Percentiles rank a stretch among this genome's conserved stretches.
These are phyloP conservation scores for Tympanopsis confertula DNA, from an alignment of 2,329 filamentous ascomycete genomes.

Conservation along the genomic window DNA sequence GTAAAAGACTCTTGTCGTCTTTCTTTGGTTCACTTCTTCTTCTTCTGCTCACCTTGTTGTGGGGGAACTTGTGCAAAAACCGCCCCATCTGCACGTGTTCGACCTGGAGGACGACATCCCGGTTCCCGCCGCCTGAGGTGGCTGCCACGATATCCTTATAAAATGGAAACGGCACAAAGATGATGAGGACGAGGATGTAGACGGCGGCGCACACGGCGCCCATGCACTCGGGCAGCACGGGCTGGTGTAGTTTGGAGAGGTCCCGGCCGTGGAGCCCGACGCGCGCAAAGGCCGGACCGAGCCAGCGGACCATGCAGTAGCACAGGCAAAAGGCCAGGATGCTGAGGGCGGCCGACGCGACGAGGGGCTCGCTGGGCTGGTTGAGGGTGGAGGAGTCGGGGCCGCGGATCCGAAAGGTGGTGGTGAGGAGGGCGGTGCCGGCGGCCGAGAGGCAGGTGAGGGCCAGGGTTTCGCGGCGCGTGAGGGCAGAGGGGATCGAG, in stretches of 20 bases:
- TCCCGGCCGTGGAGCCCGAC: slow-evolving; percentile 85
- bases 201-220: slow-evolving; percentile 85
- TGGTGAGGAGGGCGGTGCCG: slow-evolving; percentile 63
- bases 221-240: slow-evolving; percentile 90
- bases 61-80: slow-evolving; percentile 81
- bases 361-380: slow-evolving; percentile 53
- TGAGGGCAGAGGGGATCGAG: slow-evolving; percentile 25
- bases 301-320: slow-evolving; percentile 85
- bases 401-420: slow-evolving; percentile 60
- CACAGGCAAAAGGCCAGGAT: slow-evolving; percentile 70
- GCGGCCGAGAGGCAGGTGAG: slow-evolving; percentile 54
- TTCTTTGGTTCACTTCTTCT: no score
- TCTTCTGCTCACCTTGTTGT: slow-evolving; percentile 70
- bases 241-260: slow-evolving; percentile 64
- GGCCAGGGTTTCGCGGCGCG: slow-evolving; percentile 36
- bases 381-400: background rate
- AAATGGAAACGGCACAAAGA: slow-evolving; percentile 93
- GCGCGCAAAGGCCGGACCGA: slow-evolving; percentile 77
- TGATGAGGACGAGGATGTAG: slow-evolving; percentile 76
- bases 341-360: slow-evolving; percentile 80
- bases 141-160: slow-evolving; percentile 96
- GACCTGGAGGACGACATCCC: slow-evolving; percentile 68
- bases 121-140: slow-evolving; percentile 84
- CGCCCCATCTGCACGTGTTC: slow-evolving; percentile 70
- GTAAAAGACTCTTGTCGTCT: no score